These are phyloP conservation scores for Lentinula raphanica DNA, from an alignment of 768 basidiomycete genomes.

Conservation along the genomic window DNA sequence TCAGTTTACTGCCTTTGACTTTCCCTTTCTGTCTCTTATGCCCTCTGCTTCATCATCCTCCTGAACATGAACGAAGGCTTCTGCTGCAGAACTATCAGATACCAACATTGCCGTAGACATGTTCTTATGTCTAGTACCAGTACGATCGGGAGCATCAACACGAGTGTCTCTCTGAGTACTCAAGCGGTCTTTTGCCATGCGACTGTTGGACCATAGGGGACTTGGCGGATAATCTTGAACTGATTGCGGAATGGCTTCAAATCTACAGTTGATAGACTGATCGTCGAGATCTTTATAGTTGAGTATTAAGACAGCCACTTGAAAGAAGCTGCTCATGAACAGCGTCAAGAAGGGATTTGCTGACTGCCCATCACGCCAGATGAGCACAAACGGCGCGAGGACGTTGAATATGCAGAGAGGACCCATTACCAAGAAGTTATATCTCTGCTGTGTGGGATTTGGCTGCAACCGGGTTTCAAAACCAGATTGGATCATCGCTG, in stretches of 20 bases:
- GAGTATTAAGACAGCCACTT: not conserved
- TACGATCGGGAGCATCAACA: not conserved
- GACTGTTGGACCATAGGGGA: not conserved
- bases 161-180: too few relatives aligned
- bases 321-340: not conserved
- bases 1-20: not conserved
- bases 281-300: not conserved
- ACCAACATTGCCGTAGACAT: not conserved
- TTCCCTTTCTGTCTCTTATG: not conserved
- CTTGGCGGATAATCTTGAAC: too few relatives aligned
- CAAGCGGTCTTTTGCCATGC: too few relatives aligned
- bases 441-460: not conserved
- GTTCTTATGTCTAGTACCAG: not conserved
- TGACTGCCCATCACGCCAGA: conserved; percentile 1
- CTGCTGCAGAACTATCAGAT: not conserved
- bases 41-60: not conserved
- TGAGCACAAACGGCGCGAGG: not conserved
- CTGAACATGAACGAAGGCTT: not conserved
- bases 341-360: not conserved
- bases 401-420: conserved; percentile 1
- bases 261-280: conserved; percentile 5
- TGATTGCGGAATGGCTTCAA: not conserved
- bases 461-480: not conserved
- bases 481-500: not conserved
- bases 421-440: not conserved